Evolutionary conservation across 1,284 basidiomycete genomes (phyloP).

Genomic region (Hypsizygus ulmarius): DNA sequence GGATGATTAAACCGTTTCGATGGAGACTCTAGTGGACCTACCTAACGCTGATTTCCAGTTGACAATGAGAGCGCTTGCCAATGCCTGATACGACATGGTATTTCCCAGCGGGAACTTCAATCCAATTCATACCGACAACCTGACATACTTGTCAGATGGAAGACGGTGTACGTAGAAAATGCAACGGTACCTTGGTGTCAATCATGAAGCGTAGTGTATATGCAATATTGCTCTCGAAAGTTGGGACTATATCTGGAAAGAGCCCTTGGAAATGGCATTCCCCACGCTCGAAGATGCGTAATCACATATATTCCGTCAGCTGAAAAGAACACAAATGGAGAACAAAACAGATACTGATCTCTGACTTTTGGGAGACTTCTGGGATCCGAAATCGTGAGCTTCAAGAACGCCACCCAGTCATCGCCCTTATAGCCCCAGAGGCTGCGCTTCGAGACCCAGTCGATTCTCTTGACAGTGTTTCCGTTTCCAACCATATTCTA

Average conservation of each 20-base stretch:
- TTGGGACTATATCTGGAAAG: conserved; percentile 58
- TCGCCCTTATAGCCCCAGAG: conserved; percentile 90
- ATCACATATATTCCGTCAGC: conserved; percentile 17
- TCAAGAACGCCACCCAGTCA: conserved; percentile 76
- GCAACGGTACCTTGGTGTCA: conserved; percentile 70
- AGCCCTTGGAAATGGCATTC: conserved; percentile 74
- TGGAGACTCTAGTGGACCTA: conserved; percentile 26
- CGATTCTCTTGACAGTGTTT: conserved; percentile 50
- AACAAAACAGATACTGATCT: conserved; percentile 62
- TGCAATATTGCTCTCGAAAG: conserved; percentile 90
- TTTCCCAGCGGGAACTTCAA: conserved; percentile 81
- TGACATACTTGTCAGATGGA: conserved; percentile 28
- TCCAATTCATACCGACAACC: conserved; percentile 98
- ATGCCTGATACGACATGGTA: conserved; percentile 62
- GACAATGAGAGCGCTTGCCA: conserved; percentile 76
- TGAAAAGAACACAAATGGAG: background rate
- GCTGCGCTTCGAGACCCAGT: conserved; percentile 67
- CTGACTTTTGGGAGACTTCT: conserved; percentile 80
- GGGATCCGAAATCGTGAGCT: conserved; percentile 73
- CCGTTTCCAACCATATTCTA: conserved; percentile 24
- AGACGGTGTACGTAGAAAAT: background rate
- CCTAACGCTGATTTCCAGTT: conserved; percentile 81
- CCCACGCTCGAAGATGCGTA: conserved; percentile 85
- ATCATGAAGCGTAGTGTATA: conserved; percentile 95
- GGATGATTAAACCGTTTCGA: conserved; percentile 10